Conservation (phyloP, 768 basidiomycete species). For the Suillus americanus region DNA sequence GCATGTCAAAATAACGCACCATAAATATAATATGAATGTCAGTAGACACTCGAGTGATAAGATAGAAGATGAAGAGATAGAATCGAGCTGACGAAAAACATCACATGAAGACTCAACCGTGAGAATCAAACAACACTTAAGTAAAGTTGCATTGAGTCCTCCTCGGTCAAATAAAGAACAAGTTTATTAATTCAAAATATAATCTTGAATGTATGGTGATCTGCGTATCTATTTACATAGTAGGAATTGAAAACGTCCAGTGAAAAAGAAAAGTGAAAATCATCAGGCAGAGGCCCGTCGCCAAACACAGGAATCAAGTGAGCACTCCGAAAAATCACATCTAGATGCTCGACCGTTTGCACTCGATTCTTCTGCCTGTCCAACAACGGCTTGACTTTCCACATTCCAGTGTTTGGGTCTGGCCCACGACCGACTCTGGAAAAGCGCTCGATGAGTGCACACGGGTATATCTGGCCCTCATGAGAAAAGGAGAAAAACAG, state of each 20-base stretch:
- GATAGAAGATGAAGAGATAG: no score
- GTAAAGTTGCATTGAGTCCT: no score
- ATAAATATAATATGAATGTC: no score
- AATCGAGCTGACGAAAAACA: no score
- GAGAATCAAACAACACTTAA: no score
- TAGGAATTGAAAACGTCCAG: slow-evolving; percentile 26
- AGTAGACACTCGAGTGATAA: no score
- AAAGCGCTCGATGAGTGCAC: slow-evolving; percentile 34
- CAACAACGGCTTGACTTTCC: slow-evolving; percentile 4
- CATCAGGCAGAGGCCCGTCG: slow-evolving; percentile 17
- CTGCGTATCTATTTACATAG: slow-evolving; percentile 34
- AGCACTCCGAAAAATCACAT: slow-evolving; percentile 30
- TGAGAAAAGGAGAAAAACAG: slow-evolving; percentile 30
- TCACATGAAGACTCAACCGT: no score
- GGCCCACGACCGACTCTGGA: slow-evolving; percentile 17
- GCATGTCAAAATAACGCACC: no score
- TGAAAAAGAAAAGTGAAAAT: slow-evolving; percentile 20
- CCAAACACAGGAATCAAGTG: slow-evolving; percentile 33
- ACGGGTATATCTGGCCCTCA: slow-evolving; percentile 16
- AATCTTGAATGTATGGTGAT: slow-evolving; percentile 30
- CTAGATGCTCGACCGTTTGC: slow-evolving; percentile 28
- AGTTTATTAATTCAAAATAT: neutral
- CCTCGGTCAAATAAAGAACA: neutral
- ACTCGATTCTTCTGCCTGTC: slow-evolving; percentile 2
- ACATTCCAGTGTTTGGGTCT: slow-evolving; percentile 19